These are phyloP conservation scores for Scutellaria baicalensis DNA, from an alignment of 257 asterid genomes.

Conservation along the genomic window DNA sequence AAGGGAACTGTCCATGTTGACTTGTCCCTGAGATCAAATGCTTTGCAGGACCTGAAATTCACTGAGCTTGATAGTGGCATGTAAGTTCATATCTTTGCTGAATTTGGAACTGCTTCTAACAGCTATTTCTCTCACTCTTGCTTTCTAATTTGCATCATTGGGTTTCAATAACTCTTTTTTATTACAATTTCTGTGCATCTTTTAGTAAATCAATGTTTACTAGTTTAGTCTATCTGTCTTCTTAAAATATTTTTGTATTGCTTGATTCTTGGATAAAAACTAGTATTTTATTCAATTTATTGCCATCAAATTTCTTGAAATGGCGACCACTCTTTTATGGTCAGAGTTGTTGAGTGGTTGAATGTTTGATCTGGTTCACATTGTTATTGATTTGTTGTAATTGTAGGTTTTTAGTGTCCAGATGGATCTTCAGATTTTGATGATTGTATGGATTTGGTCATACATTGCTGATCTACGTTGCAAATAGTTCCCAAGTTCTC, in stretches of 20 bases:
- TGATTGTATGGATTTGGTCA: background rate
- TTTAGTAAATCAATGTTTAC: background rate
- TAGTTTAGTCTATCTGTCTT: background rate
- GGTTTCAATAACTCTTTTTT: background rate
- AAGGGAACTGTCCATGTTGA: slow-evolving; percentile 67
- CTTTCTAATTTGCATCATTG: slow-evolving; percentile 3
- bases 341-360: background rate
- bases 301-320: background rate
- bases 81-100: slow-evolving; percentile 37
- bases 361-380: background rate
- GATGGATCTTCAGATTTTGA: background rate
- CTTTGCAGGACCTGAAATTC: slow-evolving; percentile 17
- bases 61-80: slow-evolving; percentile 18
- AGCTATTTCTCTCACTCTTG: background rate
- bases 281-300: background rate
- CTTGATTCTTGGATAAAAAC: background rate
- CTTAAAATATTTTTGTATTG: background rate
- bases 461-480: background rate
- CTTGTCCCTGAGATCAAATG: slow-evolving; percentile 53
- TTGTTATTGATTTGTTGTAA: background rate
- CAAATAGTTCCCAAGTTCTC: background rate
- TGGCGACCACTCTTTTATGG: background rate
- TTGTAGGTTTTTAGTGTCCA: background rate
- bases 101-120: background rate
- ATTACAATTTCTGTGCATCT: background rate